Base-by-base conservation (phyloP, 2,329 filamentous ascomycete species). In the Neofusicoccum cordaticola region DNA sequence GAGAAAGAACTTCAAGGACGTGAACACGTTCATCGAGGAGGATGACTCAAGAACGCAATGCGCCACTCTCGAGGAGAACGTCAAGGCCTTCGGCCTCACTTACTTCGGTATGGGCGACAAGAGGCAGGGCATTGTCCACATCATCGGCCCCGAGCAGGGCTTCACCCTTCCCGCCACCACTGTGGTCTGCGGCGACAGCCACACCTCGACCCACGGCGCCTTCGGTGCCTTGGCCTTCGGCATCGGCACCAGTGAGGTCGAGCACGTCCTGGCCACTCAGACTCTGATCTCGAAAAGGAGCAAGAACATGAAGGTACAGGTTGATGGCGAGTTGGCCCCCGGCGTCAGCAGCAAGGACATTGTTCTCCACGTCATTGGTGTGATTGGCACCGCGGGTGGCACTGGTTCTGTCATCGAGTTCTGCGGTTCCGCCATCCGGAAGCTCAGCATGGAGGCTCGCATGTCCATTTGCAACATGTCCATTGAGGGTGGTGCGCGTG, bases 381-480 rank as follows among this genome's bases (percentile, higher is more conserved):
- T 90, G 72, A 97, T 98, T 71, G 95, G 95, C 72, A 98, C 95
- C 27, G 95, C 95, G 67, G 95, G 94, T 77, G 95, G 95, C 71
- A 98, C 90, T 64, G 93, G 94, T 67, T 89, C 90, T 62, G 95
- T 98, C 69, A 97, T 99, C 72, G 95, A 99, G 82, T 99, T 94
- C 83, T 97, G 93, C 75, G 95, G 95, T 66, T 97, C 93, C 60
- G 92, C 95, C 67, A 97, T 99, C 75, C 88, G 92, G 71, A 82
- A 80, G 67, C 84, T 98, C 71, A 96, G 92, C 79, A 97, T 99
- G 87, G 95, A 98, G 80, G 95, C 94, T 48, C 88, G 95, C 70
- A 98, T 99, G 95, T 97, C 93, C 68, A 96, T 99, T 77, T 98
- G 95, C 84, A 99, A 99, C 83, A 98, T 98, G 95, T 93, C 93